A percentile compares a stretch with the other conserved stretches of the same genome.
Conservation (phyloP, 1,284 basidiomycete species). For the Sparassis latifolia region DNA sequence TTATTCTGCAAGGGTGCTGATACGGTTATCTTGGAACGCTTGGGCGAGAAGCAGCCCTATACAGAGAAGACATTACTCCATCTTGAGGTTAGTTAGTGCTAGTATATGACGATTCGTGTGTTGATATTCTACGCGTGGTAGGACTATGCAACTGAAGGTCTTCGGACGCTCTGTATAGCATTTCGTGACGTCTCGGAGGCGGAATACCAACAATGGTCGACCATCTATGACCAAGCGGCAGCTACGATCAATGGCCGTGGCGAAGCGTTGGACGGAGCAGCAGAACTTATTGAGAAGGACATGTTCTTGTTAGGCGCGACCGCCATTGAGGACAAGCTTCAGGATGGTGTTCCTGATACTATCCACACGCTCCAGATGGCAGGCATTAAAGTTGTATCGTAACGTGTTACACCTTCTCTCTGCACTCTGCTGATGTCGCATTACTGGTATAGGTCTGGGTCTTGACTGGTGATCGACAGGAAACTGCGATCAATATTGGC, state of each 20-base stretch:
- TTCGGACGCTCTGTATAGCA: slow-evolving; percentile 95
- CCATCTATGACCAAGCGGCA: slow-evolving; percentile 88
- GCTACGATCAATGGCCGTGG: slow-evolving; percentile 88
- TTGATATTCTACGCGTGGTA: slow-evolving; percentile 22
- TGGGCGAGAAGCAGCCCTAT: slow-evolving; percentile 78
- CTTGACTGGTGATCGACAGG: slow-evolving; percentile 94
- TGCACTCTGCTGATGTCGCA: not conserved
- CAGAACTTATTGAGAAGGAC: slow-evolving; percentile 94
- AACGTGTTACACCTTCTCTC: not conserved
- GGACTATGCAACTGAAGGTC: slow-evolving; percentile 95
- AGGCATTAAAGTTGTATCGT: slow-evolving; percentile 77
- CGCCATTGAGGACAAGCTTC: slow-evolving; percentile 97
- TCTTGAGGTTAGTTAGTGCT: slow-evolving; percentile 62
- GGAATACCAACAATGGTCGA: slow-evolving; percentile 88
- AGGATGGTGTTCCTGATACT: slow-evolving; percentile 97
- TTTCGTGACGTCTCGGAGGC: slow-evolving; percentile 87
- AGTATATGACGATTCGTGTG: not conserved
- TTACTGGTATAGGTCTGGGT: slow-evolving; percentile 77
- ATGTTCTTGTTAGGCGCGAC: slow-evolving; percentile 92
- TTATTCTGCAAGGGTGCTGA: slow-evolving; percentile 97
- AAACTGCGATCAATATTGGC: slow-evolving; percentile 99
- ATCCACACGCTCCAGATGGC: slow-evolving; percentile 98
- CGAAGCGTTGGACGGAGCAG: slow-evolving; percentile 91
- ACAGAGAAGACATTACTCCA: slow-evolving; percentile 86
- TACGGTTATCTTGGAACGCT: slow-evolving; percentile 89